phyloP scores from a whole-genome alignment of 164 flowering plant species.

The Magnolia officinalis region DNA sequence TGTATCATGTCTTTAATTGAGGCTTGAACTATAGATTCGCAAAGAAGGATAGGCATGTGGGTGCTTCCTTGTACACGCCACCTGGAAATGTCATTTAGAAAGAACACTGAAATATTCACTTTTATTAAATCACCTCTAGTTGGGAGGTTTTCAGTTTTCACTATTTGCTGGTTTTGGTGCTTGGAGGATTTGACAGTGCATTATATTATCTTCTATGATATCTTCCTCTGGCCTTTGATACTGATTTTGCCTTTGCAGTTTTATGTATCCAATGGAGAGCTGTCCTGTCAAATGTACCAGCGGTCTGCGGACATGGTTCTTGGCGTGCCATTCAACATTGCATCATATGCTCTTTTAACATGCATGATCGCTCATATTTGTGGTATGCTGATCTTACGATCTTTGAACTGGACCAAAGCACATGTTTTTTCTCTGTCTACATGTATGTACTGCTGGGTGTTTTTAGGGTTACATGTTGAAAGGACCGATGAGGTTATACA shows the following conservation, averaged over 20 bases:
- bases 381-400: constrained; percentile 42
- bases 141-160: background rate
- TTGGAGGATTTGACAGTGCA: background rate
- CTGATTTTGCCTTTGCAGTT: constrained; percentile 46
- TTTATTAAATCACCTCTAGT: background rate
- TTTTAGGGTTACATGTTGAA: too few species aligned
- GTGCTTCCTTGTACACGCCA: background rate
- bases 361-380: constrained; percentile 97
- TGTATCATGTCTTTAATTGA: background rate
- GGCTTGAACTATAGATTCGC: background rate
- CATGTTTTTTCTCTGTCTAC: background rate
- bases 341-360: constrained; percentile 85
- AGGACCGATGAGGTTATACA: too few species aligned
- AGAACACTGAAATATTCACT: background rate
- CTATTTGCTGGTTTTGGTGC: background rate
- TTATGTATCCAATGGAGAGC: constrained; percentile 80
- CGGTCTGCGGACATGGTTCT: constrained; percentile 97
- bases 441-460: background rate
- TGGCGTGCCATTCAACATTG: constrained; percentile 95
- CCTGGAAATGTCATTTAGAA: too few species aligned
- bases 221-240: background rate
- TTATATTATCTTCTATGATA: constrained; percentile 10
- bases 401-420: background rate
- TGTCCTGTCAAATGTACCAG: constrained; percentile 97
- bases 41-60: background rate